Conservation (phyloP, 2,329 filamentous ascomycete species). For the Ceratocystis lukuohia region DNA sequence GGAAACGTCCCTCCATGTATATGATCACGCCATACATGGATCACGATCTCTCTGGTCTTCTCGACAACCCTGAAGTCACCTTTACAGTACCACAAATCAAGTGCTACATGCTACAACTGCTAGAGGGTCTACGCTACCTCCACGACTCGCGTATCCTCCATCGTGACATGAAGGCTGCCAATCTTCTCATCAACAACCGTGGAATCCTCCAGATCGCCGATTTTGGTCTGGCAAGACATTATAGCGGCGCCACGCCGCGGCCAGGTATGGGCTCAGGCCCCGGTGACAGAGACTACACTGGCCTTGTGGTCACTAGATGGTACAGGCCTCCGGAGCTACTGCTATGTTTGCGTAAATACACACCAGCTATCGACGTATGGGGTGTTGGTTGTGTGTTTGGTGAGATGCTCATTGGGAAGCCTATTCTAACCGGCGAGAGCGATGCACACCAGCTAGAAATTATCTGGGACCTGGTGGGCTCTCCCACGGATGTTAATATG, state of each 20-base stretch:
- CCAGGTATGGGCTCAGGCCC: conserved; percentile 70
- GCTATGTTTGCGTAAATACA: conserved; percentile 77
- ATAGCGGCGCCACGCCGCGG: conserved; percentile 69
- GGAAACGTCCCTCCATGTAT: conserved; percentile 79
- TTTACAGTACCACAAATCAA: conserved; percentile 90
- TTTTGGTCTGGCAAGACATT: conserved; percentile 87
- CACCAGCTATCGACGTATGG: conserved; percentile 97
- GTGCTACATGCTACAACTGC: conserved; percentile 88
- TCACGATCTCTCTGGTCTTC: conserved; percentile 89
- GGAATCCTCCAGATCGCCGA: conserved; percentile 94
- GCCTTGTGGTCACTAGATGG: conserved; percentile 93
- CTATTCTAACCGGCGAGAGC: conserved; percentile 79
- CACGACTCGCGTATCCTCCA: conserved; percentile 85
- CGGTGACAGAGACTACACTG: conserved; percentile 81
- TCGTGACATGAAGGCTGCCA: conserved; percentile 97
- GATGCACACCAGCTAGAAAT: conserved; percentile 82
- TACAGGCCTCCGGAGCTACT: conserved; percentile 90
- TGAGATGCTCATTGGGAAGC: conserved; percentile 90
- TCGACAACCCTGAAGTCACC: conserved; percentile 83
- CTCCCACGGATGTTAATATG: conserved; percentile 82
- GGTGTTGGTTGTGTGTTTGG: conserved; percentile 98
- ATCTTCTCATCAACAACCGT: conserved; percentile 86
- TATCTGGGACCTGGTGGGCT: conserved; percentile 86
- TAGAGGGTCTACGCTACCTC: conserved; percentile 79
- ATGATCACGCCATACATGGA: conserved; percentile 99